These are phyloP conservation scores for Botryosphaeria dothidea DNA, from an alignment of 2,329 filamentous ascomycete genomes.

Conservation along the genomic window DNA sequence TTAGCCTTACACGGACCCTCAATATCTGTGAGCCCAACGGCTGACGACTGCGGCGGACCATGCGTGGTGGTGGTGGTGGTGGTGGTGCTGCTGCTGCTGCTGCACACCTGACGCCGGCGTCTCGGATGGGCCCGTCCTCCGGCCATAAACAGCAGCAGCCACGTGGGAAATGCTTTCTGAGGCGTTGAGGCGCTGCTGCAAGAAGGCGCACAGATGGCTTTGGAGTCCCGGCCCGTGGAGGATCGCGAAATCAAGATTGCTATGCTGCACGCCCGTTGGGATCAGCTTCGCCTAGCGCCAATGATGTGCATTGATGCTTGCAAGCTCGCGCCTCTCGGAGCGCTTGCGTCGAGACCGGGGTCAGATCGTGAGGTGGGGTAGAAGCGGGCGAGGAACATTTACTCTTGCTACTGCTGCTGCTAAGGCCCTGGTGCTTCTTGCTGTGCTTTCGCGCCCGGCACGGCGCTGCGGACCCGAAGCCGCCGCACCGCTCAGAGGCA, in stretches of 20 bases:
- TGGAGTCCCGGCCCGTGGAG: not conserved
- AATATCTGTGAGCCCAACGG: not conserved
- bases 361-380: constrained; percentile 15
- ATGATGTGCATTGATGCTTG: constrained; percentile 15
- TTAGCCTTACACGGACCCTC: constrained; percentile 3
- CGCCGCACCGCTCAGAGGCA: not conserved
- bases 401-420: not conserved
- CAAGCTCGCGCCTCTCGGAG: constrained; percentile 2
- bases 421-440: not conserved
- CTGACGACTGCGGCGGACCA: constrained; percentile 1
- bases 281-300: constrained; percentile 1
- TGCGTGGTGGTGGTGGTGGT: no score
- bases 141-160: not conserved
- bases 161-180: not conserved
- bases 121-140: not conserved
- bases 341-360: not conserved
- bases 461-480: not conserved
- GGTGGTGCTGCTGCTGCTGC: no score
- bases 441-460: not conserved
- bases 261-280: constrained; percentile 10
- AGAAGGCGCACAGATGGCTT: not conserved
- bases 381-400: not conserved
- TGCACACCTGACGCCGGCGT: not conserved
- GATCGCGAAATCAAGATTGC: constrained; percentile 9
- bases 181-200: not conserved